Base-by-base conservation (phyloP, 2,329 filamentous ascomycete species). In the Metarhizium rileyi region DNA sequence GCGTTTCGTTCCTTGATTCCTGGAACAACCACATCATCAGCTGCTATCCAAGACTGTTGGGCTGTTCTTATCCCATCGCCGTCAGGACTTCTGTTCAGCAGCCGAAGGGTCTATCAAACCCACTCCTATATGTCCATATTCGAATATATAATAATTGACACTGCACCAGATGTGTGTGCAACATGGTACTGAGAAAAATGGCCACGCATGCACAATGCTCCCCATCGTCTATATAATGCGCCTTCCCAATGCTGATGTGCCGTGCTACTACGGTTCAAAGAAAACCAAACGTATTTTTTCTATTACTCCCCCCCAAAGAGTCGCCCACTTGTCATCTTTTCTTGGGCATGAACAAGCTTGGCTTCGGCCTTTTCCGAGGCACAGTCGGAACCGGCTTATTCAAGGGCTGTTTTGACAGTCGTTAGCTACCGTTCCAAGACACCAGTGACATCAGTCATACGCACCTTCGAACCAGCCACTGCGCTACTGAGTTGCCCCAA, bases 341-440 rank as follows among this genome's bases (percentile, higher is more conserved):
- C 45, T 55, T 54, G 16, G 56, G 55, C 47, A 59, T 44, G 22
- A 59, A 59, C 4, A 59, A 27, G 50, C 52, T 58, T 12, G 56
- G 53, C 36, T 57, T 56, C 5, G 53, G 22, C 45, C 53, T 57
- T 36, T 55, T 56, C 36, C 54, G 51, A 25, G 41, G 49, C n/a
- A 12, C 51, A 26, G 46, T 48, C 25, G 48, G 40, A 3, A 44
- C 25, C 9, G 53, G 45, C 47, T 47, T 52, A 18, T 47, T 50
- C 23, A 35, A 12, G 2, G 41, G 16, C 54, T 54, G 23, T 4
- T 6, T 2, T 7, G 18, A n/a, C 14, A 48, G 22, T 35, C 20
- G 36, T 46, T 8, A 46, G 38, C 48, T 26, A 41, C 42, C 26
- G 22, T 36, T 28, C 22, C 14, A 38, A 44, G n/a, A 20, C 14